Evolutionary conservation across 148 eudicot species (phyloP), one percentile per base, ranked within the genome.

Genomic region (Pouteria glomerata): DNA sequence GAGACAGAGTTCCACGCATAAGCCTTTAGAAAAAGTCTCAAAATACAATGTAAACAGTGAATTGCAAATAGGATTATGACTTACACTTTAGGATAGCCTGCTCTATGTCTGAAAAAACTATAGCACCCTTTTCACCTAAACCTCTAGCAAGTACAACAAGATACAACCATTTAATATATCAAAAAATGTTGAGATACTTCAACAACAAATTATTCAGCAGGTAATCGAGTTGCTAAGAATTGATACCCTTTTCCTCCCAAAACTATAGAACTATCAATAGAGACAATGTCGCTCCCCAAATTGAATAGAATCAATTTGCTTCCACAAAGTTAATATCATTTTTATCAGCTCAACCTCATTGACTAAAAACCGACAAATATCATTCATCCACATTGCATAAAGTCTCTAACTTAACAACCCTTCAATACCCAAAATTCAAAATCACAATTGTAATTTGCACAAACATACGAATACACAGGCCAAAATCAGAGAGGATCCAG

Each of bases 141-240:
- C 61, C 93, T 82, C 66, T 85, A 63, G 93, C 97, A 82, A 95
- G 90, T n/a, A n/a, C n/a, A n/a, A n/a, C n/a, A n/a, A n/a, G n/a
- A n/a, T n/a, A n/a, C 44, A 39, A 4, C 5, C 0, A 39, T 39
- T 5, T 39, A 39, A 39, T 39, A 39, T 39, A 39, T 39, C 44
- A 39, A 39, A 39, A 39, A 39, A 39, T 39, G 10, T 39, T 39
- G 0, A 39, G 44, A 0, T 5, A 39, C 44, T n/a, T n/a, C n/a
- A n/a, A n/a, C n/a, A n/a, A n/a, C n/a, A n/a, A n/a, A n/a, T n/a
- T n/a, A n/a, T n/a, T n/a, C n/a, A n/a, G n/a, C n/a, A n/a, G n/a
- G n/a, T n/a, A n/a, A n/a, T n/a, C n/a, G n/a, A n/a, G n/a, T n/a
- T n/a, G n/a, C n/a, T n/a, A n/a, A n/a, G n/a, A n/a, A n/a, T n/a